A percentile compares a stretch with the other conserved stretches of the same genome.
Conservation (phyloP, 305 asterid genomes). For the Solanum hybrid region DNA sequence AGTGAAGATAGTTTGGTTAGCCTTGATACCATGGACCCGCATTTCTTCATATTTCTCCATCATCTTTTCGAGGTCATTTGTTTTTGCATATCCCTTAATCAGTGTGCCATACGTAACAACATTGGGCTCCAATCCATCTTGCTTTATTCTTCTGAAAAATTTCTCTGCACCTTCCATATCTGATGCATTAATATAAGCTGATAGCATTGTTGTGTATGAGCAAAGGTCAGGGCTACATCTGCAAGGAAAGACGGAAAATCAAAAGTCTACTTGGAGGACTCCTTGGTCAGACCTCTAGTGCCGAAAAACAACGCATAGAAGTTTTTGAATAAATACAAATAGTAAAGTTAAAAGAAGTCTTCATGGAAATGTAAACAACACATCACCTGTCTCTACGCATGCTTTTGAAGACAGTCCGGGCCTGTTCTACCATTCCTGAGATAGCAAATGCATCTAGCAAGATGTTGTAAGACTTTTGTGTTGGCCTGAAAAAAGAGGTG, state of each 20-base stretch:
- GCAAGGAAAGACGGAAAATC: conserved; percentile 6
- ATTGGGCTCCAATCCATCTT: conserved; percentile 66
- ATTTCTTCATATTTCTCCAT: conserved; percentile 72
- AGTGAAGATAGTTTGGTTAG: conserved; percentile 65
- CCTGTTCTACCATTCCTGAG: conserved; percentile 96
- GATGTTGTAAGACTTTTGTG: conserved; percentile 84
- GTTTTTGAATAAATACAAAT: not conserved
- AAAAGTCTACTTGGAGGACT: not conserved
- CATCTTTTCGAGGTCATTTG: conserved; percentile 62
- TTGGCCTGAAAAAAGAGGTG: conserved; percentile 51
- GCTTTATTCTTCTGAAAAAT: conserved; percentile 69
- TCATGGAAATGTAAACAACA: conserved; percentile 6
- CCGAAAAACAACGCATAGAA: not conserved
- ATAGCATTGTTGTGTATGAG: conserved; percentile 84
- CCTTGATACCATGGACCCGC: conserved; percentile 51
- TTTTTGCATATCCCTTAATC: conserved; percentile 76
- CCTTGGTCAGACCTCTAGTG: not conserved
- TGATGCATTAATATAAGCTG: conserved; percentile 71
- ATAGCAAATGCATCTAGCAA: conserved; percentile 95
- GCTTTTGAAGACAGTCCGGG: conserved; percentile 82
- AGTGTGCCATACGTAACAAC: conserved; percentile 67
- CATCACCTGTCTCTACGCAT: conserved; percentile 88
- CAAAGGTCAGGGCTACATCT: conserved; percentile 87
- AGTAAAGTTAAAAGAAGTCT: not conserved
- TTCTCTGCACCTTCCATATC: conserved; percentile 95